phyloP scores from a whole-genome alignment of 345 rosid genomes.

The Eucalyptus pauciflora region DNA sequence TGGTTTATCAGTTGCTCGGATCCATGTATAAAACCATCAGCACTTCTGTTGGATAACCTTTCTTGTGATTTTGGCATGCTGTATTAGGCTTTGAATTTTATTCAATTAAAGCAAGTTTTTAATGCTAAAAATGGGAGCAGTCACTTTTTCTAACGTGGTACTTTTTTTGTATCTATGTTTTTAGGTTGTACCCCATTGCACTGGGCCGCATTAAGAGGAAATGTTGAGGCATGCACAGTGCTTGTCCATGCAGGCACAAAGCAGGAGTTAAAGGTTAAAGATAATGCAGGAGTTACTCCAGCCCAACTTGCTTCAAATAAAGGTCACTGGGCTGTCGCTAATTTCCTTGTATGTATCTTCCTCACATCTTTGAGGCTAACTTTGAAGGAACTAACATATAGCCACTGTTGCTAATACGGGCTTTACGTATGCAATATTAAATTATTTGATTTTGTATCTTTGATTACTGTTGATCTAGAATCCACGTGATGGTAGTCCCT shows the following conservation, averaged over 20 bases:
- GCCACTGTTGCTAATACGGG: background rate
- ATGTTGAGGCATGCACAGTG: constrained; percentile 67
- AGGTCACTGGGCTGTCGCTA: constrained; percentile 84
- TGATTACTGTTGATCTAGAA: background rate
- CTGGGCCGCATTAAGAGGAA: constrained; percentile 81
- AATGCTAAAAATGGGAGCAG: background rate
- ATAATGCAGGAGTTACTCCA: constrained; percentile 82
- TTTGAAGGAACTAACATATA: background rate
- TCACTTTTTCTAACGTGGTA: background rate
- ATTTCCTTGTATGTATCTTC: constrained; percentile 70
- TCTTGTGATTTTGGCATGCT: background rate
- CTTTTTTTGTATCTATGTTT: background rate
- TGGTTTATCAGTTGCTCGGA: background rate
- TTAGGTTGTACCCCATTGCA: constrained; percentile 96
- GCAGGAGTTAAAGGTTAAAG: constrained; percentile 60
- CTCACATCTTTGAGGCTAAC: background rate
- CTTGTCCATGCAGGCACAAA: constrained; percentile 91
- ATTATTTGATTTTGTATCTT: background rate
- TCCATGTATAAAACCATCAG: background rate
- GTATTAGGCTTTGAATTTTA: background rate
- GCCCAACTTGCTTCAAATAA: constrained; percentile 80
- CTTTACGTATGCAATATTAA: background rate
- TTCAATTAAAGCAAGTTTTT: background rate
- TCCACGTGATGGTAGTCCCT: background rate
- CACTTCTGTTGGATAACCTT: background rate